Evolutionary conservation across 176 grass and related monocot species (phyloP), one percentile per base, ranked within the genome.

Genomic region (Panicum miliaceum): DNA sequence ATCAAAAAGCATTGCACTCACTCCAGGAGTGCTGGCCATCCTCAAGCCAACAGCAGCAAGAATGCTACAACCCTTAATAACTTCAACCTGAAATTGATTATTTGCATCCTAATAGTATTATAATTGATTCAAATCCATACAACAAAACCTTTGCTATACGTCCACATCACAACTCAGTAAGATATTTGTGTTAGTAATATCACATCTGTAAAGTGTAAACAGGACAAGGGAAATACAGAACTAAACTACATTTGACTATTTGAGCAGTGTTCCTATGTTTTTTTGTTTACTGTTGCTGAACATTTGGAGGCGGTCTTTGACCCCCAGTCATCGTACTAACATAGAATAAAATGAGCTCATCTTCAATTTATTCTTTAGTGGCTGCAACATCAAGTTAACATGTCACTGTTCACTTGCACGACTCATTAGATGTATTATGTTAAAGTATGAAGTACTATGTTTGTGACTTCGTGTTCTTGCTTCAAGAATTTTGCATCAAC

Each of bases 21-120:
- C 96, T 89, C 96, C 96, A 82, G 96, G 96, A 61, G 96, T 98
- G 78, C 96, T 98, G 27, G 96, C 96, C 96, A 98, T 98, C 86
- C 86, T 95, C 78, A 93, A 73, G 13, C 96, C 96, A 88, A 98
- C 96, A 83, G 96, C 89, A 82, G 96, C 96, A 85, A 98, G 88
- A 90, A 98, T 98, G 77, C 96, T 93, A 83, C 96, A 98, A 35
- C 89, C 90, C 35, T 85, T 81, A 89, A 98, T 90, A 54, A 98
- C 87, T 87, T 98, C 96, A 45, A 98, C 93, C 96, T 98, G 85
- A 87, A 92, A 71, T 71, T 40, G 54, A 70, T 81, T 26, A 51
- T 77, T 60, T 77, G 77, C 41, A 66, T 60, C 20, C 32, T 38
- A 58, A 16, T 36, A 58, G 43, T n/a, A 42, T 73, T 35, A 29